Evolutionary conservation across 306 rosid species (phyloP).

Genomic region (Psophocarpus tetragonolobus): DNA sequence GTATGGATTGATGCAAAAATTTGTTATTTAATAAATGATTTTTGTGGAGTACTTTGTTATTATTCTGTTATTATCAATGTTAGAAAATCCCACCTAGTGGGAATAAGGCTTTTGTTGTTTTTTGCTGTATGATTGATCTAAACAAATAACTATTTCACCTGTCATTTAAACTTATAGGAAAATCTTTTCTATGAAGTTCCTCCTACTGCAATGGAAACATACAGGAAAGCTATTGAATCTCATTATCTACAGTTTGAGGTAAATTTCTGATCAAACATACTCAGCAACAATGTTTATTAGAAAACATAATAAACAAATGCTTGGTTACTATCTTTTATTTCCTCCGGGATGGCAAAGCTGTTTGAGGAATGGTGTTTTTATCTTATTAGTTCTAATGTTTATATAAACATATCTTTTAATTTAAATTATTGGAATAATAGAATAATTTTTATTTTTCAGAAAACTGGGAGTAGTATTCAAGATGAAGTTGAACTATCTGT

Average conservation of each 20-base stretch:
- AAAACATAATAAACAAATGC: background rate
- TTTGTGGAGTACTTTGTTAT: background rate
- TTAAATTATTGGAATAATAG: background rate
- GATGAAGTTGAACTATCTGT: slow-evolving; percentile 77
- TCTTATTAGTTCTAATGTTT: background rate
- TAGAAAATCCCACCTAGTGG: background rate
- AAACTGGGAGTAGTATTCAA: slow-evolving; percentile 59
- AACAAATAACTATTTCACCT: background rate
- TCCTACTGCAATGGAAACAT: slow-evolving; percentile 63
- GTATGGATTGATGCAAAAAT: too few species aligned
- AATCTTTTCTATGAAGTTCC: slow-evolving; percentile 70
- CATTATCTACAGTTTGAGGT: slow-evolving; percentile 64
- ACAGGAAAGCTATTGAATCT: slow-evolving; percentile 75
- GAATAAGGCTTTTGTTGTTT: background rate
- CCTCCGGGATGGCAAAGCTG: background rate
- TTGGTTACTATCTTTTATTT: background rate
- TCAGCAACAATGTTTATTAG: background rate
- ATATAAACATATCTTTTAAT: background rate
- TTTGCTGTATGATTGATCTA: background rate
- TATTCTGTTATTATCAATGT: background rate
- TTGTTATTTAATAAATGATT: background rate
- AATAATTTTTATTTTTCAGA: slow-evolving; percentile 55
- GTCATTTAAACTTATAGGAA: slow-evolving; percentile 57
- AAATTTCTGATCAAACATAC: slow-evolving; percentile 19
- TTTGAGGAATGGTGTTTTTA: background rate